phyloP scores from a whole-genome alignment of 495 filamentous ascomycete genomes.

The Aspergillus egyptiacus region DNA sequence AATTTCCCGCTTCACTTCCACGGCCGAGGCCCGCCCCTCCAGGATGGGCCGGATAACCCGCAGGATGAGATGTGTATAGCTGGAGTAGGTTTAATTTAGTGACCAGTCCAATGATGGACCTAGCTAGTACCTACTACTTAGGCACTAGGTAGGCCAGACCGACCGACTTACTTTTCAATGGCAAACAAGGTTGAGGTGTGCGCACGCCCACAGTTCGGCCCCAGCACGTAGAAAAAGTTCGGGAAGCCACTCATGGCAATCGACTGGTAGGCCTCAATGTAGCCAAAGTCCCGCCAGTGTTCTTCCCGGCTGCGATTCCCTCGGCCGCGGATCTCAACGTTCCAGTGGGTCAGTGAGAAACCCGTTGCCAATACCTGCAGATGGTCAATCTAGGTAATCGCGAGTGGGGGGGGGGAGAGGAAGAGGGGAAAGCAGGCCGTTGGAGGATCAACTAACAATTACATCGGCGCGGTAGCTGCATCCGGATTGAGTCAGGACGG shows the following conservation, averaged over 20 bases:
- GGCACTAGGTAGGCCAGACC: too few relatives aligned
- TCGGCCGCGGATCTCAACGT: slow-evolving; percentile 3
- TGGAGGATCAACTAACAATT: neutral
- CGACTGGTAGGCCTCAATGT: slow-evolving; percentile 11
- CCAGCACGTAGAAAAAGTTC: slow-evolving; percentile 6
- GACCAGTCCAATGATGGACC: neutral
- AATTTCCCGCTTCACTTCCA: slow-evolving; percentile 10
- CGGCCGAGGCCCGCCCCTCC: slow-evolving; percentile 6
- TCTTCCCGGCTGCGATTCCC: neutral
- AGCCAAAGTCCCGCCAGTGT: slow-evolving; percentile 10
- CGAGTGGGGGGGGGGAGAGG: neutral
- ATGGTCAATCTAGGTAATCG: neutral
- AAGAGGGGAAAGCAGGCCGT: neutral
- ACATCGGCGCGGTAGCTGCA: slow-evolving; percentile 1
- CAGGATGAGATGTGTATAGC: slow-evolving; percentile 12
- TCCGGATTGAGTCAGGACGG: slow-evolving; percentile 4
- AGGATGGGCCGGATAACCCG: slow-evolving; percentile 11
- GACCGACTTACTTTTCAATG: slow-evolving; percentile 27
- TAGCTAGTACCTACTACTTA: too few relatives aligned
- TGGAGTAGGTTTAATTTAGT: neutral
- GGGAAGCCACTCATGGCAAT: slow-evolving; percentile 19
- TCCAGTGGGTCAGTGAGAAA: slow-evolving; percentile 10
- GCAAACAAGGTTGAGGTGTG: slow-evolving; percentile 4
- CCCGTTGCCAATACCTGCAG: slow-evolving; percentile 15
- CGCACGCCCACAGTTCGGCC: slow-evolving; percentile 16